Evolutionary conservation across 2,329 filamentous ascomycete species (phyloP).

Genomic region (Helicocarpus griseus): DNA sequence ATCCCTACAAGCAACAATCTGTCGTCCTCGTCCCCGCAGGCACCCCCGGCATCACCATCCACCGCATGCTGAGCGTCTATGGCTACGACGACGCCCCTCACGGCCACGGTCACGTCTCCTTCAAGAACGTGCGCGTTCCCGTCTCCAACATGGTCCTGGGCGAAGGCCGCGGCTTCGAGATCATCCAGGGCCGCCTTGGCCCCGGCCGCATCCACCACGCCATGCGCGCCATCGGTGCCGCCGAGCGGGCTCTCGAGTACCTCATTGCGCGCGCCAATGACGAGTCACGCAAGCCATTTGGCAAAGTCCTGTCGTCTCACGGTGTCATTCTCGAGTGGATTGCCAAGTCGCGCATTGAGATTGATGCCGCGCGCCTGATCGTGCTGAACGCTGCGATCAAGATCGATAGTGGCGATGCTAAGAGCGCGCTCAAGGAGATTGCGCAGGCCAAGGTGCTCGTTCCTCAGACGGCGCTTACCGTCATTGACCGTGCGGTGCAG

Average conservation of each 20-base stretch:
- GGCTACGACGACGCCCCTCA: conserved; percentile 98
- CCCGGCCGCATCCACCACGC: conserved; percentile 96
- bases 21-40: conserved; percentile 78
- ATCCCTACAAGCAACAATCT: conserved; percentile 83
- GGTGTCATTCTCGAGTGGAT: conserved; percentile 94
- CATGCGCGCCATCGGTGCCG: conserved; percentile 87
- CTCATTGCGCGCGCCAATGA: conserved; percentile 93
- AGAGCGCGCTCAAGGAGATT: conserved; percentile 84
- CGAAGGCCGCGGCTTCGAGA: conserved; percentile 90
- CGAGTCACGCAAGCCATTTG: conserved; percentile 80
- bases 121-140: conserved; percentile 83
- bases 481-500: conserved; percentile 93
- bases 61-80: conserved; percentile 89
- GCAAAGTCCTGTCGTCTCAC: conserved; percentile 75
- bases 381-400: conserved; percentile 92
- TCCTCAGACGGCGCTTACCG: conserved; percentile 67
- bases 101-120: conserved; percentile 86
- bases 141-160: conserved; percentile 77
- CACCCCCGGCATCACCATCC: conserved; percentile 77
- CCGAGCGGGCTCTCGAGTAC: conserved; percentile 87
- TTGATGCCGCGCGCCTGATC: conserved; percentile 79
- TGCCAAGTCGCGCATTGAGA: conserved; percentile 82
- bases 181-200: conserved; percentile 92
- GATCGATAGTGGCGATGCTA: conserved; percentile 83
- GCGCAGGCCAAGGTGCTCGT: conserved; percentile 91